Base-by-base conservation (phyloP, 2,329 filamentous ascomycete genomes). In the Trichothecium sympodiale region DNA sequence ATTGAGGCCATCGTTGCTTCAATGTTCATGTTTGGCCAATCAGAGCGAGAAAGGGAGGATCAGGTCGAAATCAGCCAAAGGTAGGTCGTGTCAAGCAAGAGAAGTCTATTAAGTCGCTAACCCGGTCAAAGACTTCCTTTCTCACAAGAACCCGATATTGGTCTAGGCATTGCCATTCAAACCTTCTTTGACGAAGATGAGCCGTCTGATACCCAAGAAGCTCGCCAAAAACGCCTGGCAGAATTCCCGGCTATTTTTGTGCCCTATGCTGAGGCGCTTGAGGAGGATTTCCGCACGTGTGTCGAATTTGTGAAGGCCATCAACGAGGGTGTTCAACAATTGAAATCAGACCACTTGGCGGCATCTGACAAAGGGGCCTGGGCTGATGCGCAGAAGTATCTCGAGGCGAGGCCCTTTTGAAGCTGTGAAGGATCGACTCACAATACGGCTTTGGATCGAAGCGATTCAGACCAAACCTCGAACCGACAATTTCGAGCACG, bases 11-110 rank as follows among this genome's bases (percentile, higher is more conserved):
- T 89, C 43, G 67, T 88, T 15, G 79, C 79, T 5, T 80, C 82
- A 20, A 75, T 94, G 64, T 79, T 95, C 46, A 67, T 95, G 49
- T 79, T 80, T 47, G 85, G 79, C 6, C 84, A 93, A 49, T 83
- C 80, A 15, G 71, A 83, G 39, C 75, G 88, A 28, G 73, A 80
- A 39, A 69, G 77, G 37, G 65, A 72, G 10, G 80, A 84, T 51
- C 72, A 76, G 41, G 59, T 77, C 37, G 71, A 80, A 32, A 67
- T 96, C 39, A 79, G 79, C 44, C 72, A 83, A 45, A 74, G 73
- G 85, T 89, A 67, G 52, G 74, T 59, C 10, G 20, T 6, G 10
- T 6, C 13, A 15, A 18, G 13, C 17, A 17, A 32, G 43, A 34
- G 17, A 29, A 35, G 29, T 35, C 17, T 39, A 55, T 45, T 47